Base-by-base conservation (phyloP, 108 stramenopile genomes). In the Hondaea fermentalgiana region DNA sequence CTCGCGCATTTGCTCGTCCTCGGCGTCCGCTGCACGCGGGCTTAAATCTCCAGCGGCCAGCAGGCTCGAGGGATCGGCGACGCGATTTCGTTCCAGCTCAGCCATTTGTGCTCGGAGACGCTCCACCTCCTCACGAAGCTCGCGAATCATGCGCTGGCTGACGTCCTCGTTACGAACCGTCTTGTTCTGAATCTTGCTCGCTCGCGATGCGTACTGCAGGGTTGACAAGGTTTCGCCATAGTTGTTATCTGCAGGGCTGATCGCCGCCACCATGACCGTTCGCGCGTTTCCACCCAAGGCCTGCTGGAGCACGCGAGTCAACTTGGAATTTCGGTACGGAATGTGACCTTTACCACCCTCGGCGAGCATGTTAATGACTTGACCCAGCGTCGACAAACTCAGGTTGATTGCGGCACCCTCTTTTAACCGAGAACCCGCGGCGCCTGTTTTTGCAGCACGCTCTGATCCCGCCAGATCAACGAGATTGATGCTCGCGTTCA, bases 381-480 rank as follows among this genome's bases (percentile, higher is more conserved):
- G 93, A 5, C 93, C 93, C 35, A 95, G 91, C 53, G 92, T 88
- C 72, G 91, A 91, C n/a, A 95, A 89, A 25, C 90, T 91, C 87
- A 93, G 88, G 88, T 95, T 95, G 88, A 95, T 95, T 44, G 93
- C 93, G 1, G 94, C 94, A 17, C 94, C 94, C 88, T 95, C 94
- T 60, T 91, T 91, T 14, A 95, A 92, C 45, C 90, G 88, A 0
- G 91, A 87, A 19, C 94, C 94, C 5, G 91, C 64, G 10, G 94
- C 94, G 5, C 93, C 93, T 3, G 94, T 95, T 72, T 93, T 94
- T 44, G 47, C 57, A 4, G 91, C 92, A 5, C 94, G 72, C 87
- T 95, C 94, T 3, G 92, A 92, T 5, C 93, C 93, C 3, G 94
- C 94, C n/a, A 93, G 58, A 45, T 91, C 91, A 5, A 93, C 91